A percentile compares a stretch with the other conserved stretches of the same genome.
Evolutionary conservation across 176 grass and related monocot genomes (phyloP).

Genomic region (Raddia guianensis): DNA sequence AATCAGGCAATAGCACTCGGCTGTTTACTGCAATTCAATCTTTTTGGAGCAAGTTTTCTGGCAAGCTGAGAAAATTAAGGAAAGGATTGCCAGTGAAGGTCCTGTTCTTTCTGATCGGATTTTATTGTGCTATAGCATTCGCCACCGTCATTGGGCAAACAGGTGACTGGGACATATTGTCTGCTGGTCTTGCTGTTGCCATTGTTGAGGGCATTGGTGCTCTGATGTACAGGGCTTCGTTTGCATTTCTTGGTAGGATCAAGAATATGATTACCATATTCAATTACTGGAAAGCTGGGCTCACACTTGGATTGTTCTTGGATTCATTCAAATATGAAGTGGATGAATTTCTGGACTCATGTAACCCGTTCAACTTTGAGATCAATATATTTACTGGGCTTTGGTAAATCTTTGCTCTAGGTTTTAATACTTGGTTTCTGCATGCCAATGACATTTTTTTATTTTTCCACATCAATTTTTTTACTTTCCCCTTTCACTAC

Average conservation of each 20-base stretch:
- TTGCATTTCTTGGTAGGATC: slow-evolving; percentile 60
- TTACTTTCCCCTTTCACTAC: not conserved
- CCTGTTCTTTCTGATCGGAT: slow-evolving; percentile 82
- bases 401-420: slow-evolving; percentile 42
- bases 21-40: slow-evolving; percentile 60
- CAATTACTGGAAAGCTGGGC: slow-evolving; percentile 96
- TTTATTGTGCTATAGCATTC: slow-evolving; percentile 91
- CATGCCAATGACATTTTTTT: not conserved
- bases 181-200: slow-evolving; percentile 80
- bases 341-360: slow-evolving; percentile 67
- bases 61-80: slow-evolving; percentile 55
- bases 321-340: slow-evolving; percentile 92
- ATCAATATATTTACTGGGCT: slow-evolving; percentile 65
- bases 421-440: not conserved
- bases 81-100: slow-evolving; percentile 71
- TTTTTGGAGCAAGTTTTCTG: slow-evolving; percentile 48
- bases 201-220: slow-evolving; percentile 86
- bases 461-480: not conserved
- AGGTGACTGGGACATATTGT: slow-evolving; percentile 97
- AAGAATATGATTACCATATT: slow-evolving; percentile 68
- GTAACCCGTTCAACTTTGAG: slow-evolving; percentile 60
- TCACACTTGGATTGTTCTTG: slow-evolving; percentile 84
- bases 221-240: slow-evolving; percentile 80
- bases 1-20: slow-evolving; percentile 56
- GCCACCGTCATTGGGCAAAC: slow-evolving; percentile 92